Conservation (phyloP, 1,284 basidiomycete species). For the Moesziomyces globuligerus region DNA sequence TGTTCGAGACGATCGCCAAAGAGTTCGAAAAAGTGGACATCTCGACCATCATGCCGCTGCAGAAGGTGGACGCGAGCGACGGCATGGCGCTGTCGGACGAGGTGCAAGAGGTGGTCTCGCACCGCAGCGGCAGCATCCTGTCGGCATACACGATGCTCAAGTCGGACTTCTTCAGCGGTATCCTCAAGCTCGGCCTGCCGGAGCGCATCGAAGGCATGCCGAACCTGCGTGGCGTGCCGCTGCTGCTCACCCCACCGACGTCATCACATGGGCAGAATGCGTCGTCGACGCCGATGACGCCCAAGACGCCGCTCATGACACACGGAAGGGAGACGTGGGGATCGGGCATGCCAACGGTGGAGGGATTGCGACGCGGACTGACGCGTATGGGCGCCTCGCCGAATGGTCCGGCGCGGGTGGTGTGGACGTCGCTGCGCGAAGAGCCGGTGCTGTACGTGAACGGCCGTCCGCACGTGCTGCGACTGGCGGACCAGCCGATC, state of each 20-base stretch:
- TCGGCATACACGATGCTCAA: constrained; percentile 95
- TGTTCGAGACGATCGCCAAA: constrained; percentile 94
- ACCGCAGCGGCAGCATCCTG: constrained; percentile 84
- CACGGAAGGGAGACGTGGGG: constrained; percentile 63
- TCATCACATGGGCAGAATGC: constrained; percentile 8
- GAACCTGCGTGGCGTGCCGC: constrained; percentile 60
- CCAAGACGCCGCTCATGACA: constrained; percentile 25
- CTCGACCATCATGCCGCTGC: constrained; percentile 84
- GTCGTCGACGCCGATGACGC: constrained; percentile 36
- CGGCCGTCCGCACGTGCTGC: constrained; percentile 82
- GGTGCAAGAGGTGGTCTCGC: constrained; percentile 73
- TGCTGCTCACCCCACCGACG: constrained; percentile 43
- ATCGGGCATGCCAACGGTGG: constrained; percentile 65
- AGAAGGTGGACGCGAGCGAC: constrained; percentile 71
- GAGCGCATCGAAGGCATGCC: constrained; percentile 65
- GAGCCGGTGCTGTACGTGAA: constrained; percentile 69
- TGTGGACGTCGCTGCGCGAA: constrained; percentile 65
- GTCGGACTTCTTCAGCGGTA: constrained; percentile 85
- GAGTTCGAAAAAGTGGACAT: constrained; percentile 84
- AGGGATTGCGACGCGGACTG: constrained; percentile 62
- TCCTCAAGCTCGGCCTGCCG: constrained; percentile 58
- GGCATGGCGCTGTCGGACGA: constrained; percentile 76
- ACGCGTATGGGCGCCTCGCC: constrained; percentile 60
- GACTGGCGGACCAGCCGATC: constrained; percentile 76
- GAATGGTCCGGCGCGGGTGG: constrained; percentile 48